These are phyloP conservation scores for Botrytis paeoniae DNA, from an alignment of 2,329 filamentous ascomycete species.

Conservation along the genomic window DNA sequence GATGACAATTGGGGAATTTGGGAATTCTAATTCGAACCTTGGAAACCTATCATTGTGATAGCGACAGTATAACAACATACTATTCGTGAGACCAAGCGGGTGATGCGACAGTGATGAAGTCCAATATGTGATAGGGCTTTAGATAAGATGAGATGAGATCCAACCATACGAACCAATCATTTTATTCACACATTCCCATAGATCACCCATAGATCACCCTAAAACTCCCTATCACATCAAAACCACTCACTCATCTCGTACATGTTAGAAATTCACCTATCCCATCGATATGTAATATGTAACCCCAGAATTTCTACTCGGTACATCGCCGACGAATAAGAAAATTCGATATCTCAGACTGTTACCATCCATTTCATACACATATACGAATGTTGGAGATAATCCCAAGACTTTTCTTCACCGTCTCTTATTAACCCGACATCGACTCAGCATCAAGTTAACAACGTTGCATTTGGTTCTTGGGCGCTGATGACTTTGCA, in stretches of 20 bases:
- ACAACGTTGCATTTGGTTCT: constrained; percentile 11
- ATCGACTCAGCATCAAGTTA: background rate
- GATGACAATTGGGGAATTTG: background rate
- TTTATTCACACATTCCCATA: background rate
- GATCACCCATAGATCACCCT: background rate
- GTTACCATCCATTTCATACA: background rate
- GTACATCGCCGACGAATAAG: constrained; percentile 6
- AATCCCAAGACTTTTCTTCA: constrained; percentile 4
- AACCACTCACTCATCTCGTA: background rate
- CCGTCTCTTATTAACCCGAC: background rate
- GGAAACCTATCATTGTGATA: constrained; percentile 1
- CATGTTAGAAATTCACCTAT: background rate
- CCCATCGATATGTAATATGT: background rate
- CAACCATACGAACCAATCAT: background rate
- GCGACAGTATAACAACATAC: background rate
- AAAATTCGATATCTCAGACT: background rate
- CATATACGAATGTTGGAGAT: background rate
- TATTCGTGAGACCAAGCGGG: constrained; percentile 3
- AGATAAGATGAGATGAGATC: constrained; percentile 17
- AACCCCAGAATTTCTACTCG: background rate
- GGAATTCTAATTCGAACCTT: background rate
- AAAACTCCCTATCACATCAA: background rate
- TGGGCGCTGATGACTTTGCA: background rate
- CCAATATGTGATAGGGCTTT: background rate
- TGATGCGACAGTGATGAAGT: background rate